Evolutionary conservation across 2,329 filamentous ascomycete species (phyloP), one percentile per base, ranked within the genome.

Genomic region (Fusarium goolgardi): DNA sequence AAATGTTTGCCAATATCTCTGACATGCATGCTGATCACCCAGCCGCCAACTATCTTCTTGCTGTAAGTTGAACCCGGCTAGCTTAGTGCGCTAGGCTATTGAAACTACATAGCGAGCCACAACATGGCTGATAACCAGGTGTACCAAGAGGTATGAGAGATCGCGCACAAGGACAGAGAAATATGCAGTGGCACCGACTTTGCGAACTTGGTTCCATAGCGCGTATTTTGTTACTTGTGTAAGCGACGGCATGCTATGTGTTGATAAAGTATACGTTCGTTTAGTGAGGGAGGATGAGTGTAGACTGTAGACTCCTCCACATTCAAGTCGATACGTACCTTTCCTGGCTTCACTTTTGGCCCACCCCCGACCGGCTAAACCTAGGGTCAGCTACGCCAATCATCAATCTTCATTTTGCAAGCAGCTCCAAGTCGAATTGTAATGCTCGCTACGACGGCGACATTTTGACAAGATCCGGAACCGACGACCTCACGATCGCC

Each of bases 401-500:
- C 76, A 78, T 37, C 40, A 41, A 62, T 47, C 53, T 55, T 49
- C 67, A 77, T 77, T 78, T 77, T 76, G 68, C 76, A 78, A 78
- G 76, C 76, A 78, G 73, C 67, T 73, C 72, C 70, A 71, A 74
- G 62, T 64, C 59, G 65, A 69, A 62, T 60, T 65, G 60, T 25
- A 64, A 65, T 58, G 59, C 63, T 71, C 67, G 53, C 66, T 64
- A 70, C 65, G 66, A 69, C 72, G 67, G 75, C 68, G 76, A 78
- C 76, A 78, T 76, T 79, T 78, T 73, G 71, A 71, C 65, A 69
- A 69, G 64, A 65, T 69, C 70, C 76, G 55, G 60, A 64, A 54
- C 46, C 73, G 55, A 70, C 74, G 68, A 69, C 72, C 66, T 73
- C 69, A 67, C 65, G 61, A 70, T 63, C 63, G 65, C 63, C 59